Evolutionary conservation across 2,329 filamentous ascomycete species (phyloP).

Genomic region (Colletotrichum falcatum): DNA sequence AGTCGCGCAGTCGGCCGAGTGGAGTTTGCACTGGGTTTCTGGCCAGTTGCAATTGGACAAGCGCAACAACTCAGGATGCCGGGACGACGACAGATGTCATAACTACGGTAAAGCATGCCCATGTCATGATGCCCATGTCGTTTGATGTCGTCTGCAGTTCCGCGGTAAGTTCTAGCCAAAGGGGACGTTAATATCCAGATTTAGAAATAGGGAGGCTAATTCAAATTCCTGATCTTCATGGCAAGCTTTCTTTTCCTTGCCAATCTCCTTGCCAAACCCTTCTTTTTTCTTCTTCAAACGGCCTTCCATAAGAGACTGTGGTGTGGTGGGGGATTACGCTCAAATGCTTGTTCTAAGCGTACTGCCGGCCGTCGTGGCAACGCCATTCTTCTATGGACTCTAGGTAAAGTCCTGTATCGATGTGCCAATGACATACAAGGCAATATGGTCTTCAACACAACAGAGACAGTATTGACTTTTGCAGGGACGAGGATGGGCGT

Average conservation of each 20-base stretch:
- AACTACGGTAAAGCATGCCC: constrained; percentile 20
- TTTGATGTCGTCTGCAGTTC: constrained; percentile 31
- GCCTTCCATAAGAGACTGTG: neutral
- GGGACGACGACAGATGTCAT: constrained; percentile 27
- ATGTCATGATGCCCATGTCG: constrained; percentile 25
- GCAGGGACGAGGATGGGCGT: constrained; percentile 19
- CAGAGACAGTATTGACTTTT: constrained; percentile 17
- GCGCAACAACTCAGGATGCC: constrained; percentile 24
- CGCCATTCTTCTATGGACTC: constrained; percentile 31
- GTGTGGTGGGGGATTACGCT: neutral
- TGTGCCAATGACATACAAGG: constrained; percentile 30
- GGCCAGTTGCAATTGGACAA: constrained; percentile 26
- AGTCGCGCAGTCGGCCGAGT: constrained; percentile 21
- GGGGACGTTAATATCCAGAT: constrained; percentile 21
- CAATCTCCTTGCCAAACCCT: neutral
- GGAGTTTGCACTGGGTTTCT: constrained; percentile 21
- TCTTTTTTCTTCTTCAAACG: neutral
- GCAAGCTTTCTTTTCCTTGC: constrained; percentile 9
- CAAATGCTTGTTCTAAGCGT: constrained; percentile 21
- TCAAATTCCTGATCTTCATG: constrained; percentile 16
- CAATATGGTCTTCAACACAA: constrained; percentile 17
- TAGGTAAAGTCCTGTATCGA: constrained; percentile 32
- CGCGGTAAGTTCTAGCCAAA: constrained; percentile 11
- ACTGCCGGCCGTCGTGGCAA: constrained; percentile 19
- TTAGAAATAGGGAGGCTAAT: constrained; percentile 30